A percentile compares a stretch with the other conserved stretches of the same genome.
Evolutionary conservation across 805 yeast genomes (phyloP).

Genomic region (Isabelozyma heimii): DNA sequence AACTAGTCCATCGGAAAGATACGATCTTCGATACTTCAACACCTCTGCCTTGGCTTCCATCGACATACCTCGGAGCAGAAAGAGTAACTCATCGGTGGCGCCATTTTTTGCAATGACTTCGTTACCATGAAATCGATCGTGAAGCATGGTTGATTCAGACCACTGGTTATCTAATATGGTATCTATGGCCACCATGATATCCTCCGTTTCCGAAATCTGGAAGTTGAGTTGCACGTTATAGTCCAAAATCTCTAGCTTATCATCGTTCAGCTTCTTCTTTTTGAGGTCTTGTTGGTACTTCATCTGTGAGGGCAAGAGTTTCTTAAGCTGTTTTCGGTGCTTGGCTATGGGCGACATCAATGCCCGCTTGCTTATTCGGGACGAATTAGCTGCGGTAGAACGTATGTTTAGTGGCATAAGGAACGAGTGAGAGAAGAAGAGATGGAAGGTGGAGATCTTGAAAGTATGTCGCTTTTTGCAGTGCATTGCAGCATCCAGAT

Average conservation of each 20-base stretch:
- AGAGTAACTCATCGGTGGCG: conserved; percentile 25
- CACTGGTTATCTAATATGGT: conserved; percentile 34
- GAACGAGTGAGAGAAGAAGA: neutral
- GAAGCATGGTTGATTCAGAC: conserved; percentile 32
- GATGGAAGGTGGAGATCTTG: neutral
- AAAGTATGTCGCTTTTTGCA: too few species aligned
- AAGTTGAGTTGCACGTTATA: conserved; percentile 41
- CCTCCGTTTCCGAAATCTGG: conserved; percentile 27
- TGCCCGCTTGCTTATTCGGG: conserved; percentile 22
- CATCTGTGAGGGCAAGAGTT: conserved; percentile 22
- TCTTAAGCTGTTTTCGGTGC: conserved; percentile 21
- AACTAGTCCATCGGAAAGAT: conserved; percentile 39
- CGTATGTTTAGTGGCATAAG: conserved; percentile 21
- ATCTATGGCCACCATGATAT: conserved; percentile 29
- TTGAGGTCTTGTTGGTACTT: conserved; percentile 15
- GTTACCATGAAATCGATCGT: conserved; percentile 17
- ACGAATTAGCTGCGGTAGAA: conserved; percentile 41
- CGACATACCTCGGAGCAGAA: conserved; percentile 32
- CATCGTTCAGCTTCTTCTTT: conserved; percentile 9
- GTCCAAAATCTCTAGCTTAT: conserved; percentile 18
- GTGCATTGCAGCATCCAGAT: too few species aligned
- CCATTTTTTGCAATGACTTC: conserved; percentile 1
- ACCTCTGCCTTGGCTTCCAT: conserved; percentile 35
- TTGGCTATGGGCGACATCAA: conserved; percentile 23
- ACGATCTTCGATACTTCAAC: conserved; percentile 27